Percentiles rank a stretch among this genome's conserved stretches.
Conservation (phyloP, 345 rosid species). For the Abelmoschus esculentus region DNA sequence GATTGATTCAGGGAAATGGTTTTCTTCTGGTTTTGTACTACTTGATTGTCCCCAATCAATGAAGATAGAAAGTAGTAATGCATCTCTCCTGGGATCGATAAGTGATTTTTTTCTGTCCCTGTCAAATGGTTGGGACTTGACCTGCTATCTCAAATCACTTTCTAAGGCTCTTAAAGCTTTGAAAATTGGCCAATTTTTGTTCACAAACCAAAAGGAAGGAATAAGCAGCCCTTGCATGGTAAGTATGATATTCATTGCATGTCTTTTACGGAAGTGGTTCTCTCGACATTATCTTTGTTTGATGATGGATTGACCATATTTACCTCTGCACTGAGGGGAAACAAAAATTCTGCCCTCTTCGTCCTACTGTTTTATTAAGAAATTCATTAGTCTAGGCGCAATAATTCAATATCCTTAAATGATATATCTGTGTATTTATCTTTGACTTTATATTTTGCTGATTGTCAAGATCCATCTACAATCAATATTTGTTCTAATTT, state of each 20-base stretch:
- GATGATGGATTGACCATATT: background rate
- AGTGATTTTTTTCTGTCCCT: constrained; percentile 96
- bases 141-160: constrained; percentile 89
- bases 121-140: constrained; percentile 96
- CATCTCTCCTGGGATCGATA: constrained; percentile 93
- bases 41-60: constrained; percentile 96
- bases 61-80: constrained; percentile 91
- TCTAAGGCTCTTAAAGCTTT: constrained; percentile 78
- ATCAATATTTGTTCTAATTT: background rate
- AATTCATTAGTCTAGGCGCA: background rate
- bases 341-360: too few relatives aligned
- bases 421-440: background rate
- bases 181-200: constrained; percentile 54
- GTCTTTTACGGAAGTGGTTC: background rate
- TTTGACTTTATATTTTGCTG: background rate
- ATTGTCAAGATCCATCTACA: background rate
- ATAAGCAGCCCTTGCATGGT: constrained; percentile 67
- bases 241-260: constrained; percentile 21
- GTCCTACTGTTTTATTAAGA: background rate
- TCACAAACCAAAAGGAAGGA: constrained; percentile 84
- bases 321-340: too few relatives aligned
- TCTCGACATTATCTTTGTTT: background rate
- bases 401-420: background rate
- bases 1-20: constrained; percentile 57
- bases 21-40: constrained; percentile 74